Evolutionary conservation across 306 rosid species (phyloP), one percentile per base, ranked within the genome.

Genomic region (Quillaja saponaria): DNA sequence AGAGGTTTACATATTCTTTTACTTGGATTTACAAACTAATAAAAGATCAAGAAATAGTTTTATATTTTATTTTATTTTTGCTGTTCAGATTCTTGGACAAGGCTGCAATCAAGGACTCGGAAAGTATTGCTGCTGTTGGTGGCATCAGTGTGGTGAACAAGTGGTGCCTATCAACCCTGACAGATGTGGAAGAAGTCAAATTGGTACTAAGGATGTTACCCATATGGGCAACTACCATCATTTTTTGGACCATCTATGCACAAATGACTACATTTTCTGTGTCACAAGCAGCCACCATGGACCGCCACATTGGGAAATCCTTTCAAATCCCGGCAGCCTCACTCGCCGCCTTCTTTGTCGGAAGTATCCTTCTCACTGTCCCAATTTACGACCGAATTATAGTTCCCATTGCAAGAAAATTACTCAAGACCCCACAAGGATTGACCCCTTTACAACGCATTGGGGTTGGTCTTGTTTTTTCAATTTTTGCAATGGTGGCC

Each of bases 261-360:
- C 97, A 91, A 65, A 82, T 91, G 91, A 82, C 87, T 10, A 91
- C 97, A 37, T 84, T 91, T 74, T 88, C 92, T 16, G 96, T 88
- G 7, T 82, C 96, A 18, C 97, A 91, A 63, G 95, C 97, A 12
- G 69, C 87, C 34, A 88, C 95, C 69, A 84, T 88, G 95, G 72
- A 91, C 76, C 81, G 90, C 51, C 81, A 81, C 72, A 68, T 91
- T 0, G 96, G 92, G 12, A 83, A 79, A 56, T 63, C 86, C 1
- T 91, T 88, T 42, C 51, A 77, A 64, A 91, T 91, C 45, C 97
- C 97, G 0, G 66, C 95, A 0, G 96, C 95, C 3, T 86, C 97
- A 9, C 77, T 88, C 62, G 77, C 96, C 0, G 92, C 55, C 28
- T 91, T 91, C 80, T 79, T 88, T n/a, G 90, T 88, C 0, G 96